Percentiles rank a stretch among this genome's conserved stretches.
Evolutionary conservation across 1,139 yeast species (phyloP).

Genomic region (Nakaseomyces kungkrabaensis): DNA sequence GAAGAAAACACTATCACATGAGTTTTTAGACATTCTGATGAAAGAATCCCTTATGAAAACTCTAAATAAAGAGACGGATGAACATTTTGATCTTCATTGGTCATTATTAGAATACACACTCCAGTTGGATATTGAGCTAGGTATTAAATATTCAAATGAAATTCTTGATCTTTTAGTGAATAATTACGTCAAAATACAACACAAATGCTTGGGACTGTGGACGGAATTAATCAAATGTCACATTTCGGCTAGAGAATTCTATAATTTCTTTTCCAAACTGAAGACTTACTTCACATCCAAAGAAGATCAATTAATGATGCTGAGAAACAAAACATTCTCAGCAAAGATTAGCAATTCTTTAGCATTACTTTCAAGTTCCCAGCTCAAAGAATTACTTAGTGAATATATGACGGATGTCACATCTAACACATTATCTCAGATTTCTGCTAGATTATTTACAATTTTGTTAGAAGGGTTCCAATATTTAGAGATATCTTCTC

Average conservation of each 20-base stretch:
- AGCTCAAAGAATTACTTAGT: constrained; percentile 35
- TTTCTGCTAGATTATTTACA: not conserved
- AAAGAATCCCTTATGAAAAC: constrained; percentile 16
- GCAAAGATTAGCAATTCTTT: constrained; percentile 37
- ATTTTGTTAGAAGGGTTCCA: not conserved
- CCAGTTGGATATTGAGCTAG: constrained; percentile 43
- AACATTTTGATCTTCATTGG: constrained; percentile 30
- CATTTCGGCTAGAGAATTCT: constrained; percentile 50
- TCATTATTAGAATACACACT: constrained; percentile 36
- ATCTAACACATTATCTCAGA: not conserved
- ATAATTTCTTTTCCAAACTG: constrained; percentile 33
- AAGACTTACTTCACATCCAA: not conserved
- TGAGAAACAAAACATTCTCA: not conserved
- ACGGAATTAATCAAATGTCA: constrained; percentile 38
- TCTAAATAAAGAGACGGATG: constrained; percentile 10
- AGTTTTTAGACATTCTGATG: constrained; percentile 35
- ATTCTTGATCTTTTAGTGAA: constrained; percentile 27
- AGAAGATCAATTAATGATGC: not conserved
- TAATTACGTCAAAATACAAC: constrained; percentile 13
- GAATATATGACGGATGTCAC: constrained; percentile 26
- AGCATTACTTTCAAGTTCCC: constrained; percentile 26
- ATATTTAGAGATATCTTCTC: not conserved
- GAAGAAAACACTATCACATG: constrained; percentile 41
- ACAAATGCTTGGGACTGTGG: constrained; percentile 27
- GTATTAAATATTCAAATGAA: constrained; percentile 31